Percentiles rank a stretch among this genome's conserved stretches.
These are phyloP conservation scores for Ananas comosus DNA, from an alignment of 176 grass and related monocot genomes.

Conservation along the genomic window DNA sequence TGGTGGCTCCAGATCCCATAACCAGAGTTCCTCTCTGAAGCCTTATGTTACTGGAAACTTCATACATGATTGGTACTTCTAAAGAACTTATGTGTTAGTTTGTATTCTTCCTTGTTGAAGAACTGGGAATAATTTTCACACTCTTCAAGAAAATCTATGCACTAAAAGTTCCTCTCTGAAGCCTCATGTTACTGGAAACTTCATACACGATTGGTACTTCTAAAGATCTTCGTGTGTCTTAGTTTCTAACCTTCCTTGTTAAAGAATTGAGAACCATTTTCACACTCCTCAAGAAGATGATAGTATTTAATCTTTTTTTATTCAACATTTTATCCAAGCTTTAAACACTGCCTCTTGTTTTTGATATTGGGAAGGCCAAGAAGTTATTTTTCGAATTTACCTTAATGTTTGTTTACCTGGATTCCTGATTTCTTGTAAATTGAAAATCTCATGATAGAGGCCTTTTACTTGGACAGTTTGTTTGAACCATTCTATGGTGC, in stretches of 20 bases:
- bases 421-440: too few species aligned
- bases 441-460: too few species aligned
- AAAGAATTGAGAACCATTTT: not conserved
- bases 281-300: not conserved
- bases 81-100: constrained; percentile 4
- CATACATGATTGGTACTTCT: constrained; percentile 80
- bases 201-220: constrained; percentile 84
- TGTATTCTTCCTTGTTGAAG: not conserved
- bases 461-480: too few species aligned
- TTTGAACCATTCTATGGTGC: too few species aligned
- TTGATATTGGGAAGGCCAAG: too few species aligned
- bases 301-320: too few species aligned
- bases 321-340: too few species aligned
- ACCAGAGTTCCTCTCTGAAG: constrained; percentile 71
- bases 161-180: constrained; percentile 60
- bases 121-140: not conserved
- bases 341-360: too few species aligned
- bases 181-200: constrained; percentile 65
- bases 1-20: constrained; percentile 43
- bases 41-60: constrained; percentile 67
- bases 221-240: constrained; percentile 2
- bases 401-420: too few species aligned
- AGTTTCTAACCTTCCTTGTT: not conserved
- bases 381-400: too few species aligned
- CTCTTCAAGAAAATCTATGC: not conserved